Percentiles rank a stretch among this genome's conserved stretches.
phyloP scores from a whole-genome alignment of 805 yeast species.

The Candida montana region DNA sequence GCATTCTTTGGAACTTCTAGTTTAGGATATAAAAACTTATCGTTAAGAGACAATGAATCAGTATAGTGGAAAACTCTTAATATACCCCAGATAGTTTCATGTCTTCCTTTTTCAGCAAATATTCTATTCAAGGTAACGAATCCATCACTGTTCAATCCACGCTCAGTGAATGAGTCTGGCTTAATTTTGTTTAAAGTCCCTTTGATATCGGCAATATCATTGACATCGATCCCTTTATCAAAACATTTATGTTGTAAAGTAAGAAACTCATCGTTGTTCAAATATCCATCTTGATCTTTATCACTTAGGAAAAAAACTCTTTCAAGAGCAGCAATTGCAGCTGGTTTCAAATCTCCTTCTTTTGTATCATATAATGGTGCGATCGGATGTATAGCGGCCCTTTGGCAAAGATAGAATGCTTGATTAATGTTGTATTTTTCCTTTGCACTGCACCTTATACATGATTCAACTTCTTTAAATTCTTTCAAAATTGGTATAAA shows the following conservation, averaged over 20 bases:
- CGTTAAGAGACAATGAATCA: slow-evolving; percentile 81
- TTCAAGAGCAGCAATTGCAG: slow-evolving; percentile 68
- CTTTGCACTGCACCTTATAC: slow-evolving; percentile 83
- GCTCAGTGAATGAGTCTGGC: slow-evolving; percentile 29
- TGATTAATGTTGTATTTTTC: slow-evolving; percentile 82
- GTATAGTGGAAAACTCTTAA: slow-evolving; percentile 85
- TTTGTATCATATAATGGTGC: slow-evolving; percentile 93
- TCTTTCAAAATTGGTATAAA: slow-evolving; percentile 82
- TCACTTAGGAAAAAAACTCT: slow-evolving; percentile 84
- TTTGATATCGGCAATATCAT: slow-evolving; percentile 43
- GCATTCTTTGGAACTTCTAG: slow-evolving; percentile 68
- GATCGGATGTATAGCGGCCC: slow-evolving; percentile 89
- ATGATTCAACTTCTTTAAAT: slow-evolving; percentile 90
- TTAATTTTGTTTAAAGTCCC: slow-evolving; percentile 27
- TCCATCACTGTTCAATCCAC: slow-evolving; percentile 68
- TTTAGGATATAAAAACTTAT: slow-evolving; percentile 71
- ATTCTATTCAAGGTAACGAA: slow-evolving; percentile 72
- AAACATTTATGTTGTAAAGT: slow-evolving; percentile 74
- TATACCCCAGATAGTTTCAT: slow-evolving; percentile 97
- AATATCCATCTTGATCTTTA: slow-evolving; percentile 81
- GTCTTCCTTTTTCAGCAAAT: slow-evolving; percentile 88
- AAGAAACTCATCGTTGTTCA: slow-evolving; percentile 66
- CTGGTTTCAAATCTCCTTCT: slow-evolving; percentile 73
- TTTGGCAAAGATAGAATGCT: slow-evolving; percentile 86
- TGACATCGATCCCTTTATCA: slow-evolving; percentile 46